Base-by-base conservation (phyloP, 345 rosid species). In the Brassica carinata region DNA sequence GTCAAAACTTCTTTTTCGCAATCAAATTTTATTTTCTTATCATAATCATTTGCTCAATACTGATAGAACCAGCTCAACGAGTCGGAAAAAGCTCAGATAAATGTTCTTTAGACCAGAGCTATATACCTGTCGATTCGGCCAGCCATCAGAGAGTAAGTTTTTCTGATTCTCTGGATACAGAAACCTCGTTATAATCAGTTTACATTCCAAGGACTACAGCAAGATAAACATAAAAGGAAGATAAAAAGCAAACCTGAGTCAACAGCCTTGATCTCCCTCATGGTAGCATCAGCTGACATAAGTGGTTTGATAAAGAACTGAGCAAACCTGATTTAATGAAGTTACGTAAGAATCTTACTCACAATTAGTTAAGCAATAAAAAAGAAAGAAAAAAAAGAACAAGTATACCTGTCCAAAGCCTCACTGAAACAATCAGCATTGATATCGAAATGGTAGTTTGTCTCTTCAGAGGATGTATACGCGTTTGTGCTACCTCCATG, bases 401-500 rank as follows among this genome's bases (percentile, higher is more conserved):
- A 75, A 69, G 0, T 67, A 48, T 72, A 95, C 99, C 96, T 87
- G 81, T 95, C 99, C 88, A 93, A 67, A 76, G 99, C 98, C 80
- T 95, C 98, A 79, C 82, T 90, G 78, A 95, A 95, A 80, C 83
- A 83, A 73, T 91, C 98, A 57, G 80, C 77, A 82, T 88, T 95
- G 19, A 95, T 86, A 76, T 91, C 94, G 17, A 95, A 95, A 84
- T 82, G 75, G 76, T 85, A 95, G 80, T 95, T 89, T 58, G 99
- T 91, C 61, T 81, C 75, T 84, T 93, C 98, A 14, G 92, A 85
- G 48, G 91, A 51, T 10, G 99, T 93, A 76, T 83, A 95, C 3
- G 99, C 99, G 80, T 95, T 95, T 26, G 91, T 91, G 31, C 84
- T 83, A 17, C 98, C 99, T 74, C 99, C 99, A 76, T 95, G 99